Evolutionary conservation across 345 rosid species (phyloP), one percentile per base, ranked within the genome.

Genomic region (Psidium guajava): DNA sequence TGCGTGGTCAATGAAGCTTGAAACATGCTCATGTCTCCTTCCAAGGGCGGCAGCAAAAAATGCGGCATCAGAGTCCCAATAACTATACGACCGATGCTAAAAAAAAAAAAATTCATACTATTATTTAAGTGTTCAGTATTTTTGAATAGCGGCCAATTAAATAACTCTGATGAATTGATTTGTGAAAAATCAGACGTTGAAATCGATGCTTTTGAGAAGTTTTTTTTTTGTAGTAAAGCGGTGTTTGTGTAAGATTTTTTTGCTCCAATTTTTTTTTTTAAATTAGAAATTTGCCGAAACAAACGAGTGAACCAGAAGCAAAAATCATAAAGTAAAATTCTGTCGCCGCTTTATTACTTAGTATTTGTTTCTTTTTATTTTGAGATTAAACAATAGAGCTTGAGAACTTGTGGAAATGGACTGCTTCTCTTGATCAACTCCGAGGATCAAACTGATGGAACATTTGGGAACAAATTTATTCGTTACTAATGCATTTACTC

Each of bases 291-390:
- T 47, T 58, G 36, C n/a, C 36, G 18, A 58, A n/a, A n/a, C 32
- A 6, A 32, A 1, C 1, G 5, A 1, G 0, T n/a, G 36, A n/a
- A n/a, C 36, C 36, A 5, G n/a, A n/a, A 58, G 6, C 15, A 52
- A 52, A 52, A n/a, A 58, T 58, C 18, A n/a, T 58, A 58, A 58
- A 12, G 13, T n/a, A 58, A 11, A 58, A 59, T 27, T 59, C n/a
- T 59, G 27, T 27, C 73, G 6, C 73, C 36, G 13, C 73, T 27
- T 27, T 36, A 40, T 59, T 6, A 27, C 27, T 59, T 59, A 40
- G 40, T 36, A 27, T 59, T 59, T 27, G 9, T 59, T 58, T 59
- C 40, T 59, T n/a, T n/a, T 32, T 59, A 40, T 58, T 58, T 59
- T 59, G 69, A 15, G 69, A 27, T 59, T n/a, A 16, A 59, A 27